These are phyloP conservation scores for Tillandsia leiboldiana DNA, from an alignment of 176 grass and related monocot species.

Conservation along the genomic window DNA sequence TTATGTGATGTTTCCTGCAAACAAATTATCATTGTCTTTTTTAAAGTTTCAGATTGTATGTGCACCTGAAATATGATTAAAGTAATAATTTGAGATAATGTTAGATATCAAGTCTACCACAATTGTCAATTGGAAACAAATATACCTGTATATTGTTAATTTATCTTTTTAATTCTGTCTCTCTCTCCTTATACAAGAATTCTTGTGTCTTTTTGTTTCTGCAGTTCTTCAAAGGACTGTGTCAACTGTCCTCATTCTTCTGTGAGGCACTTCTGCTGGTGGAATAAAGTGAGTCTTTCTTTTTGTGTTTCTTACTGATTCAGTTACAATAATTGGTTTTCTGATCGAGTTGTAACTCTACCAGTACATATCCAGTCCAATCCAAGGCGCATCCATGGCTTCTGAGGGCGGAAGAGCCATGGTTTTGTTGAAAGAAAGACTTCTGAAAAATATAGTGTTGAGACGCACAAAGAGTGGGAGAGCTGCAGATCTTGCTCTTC, in stretches of 20 bases:
- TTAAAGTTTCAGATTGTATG: not conserved
- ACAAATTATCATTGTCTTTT: not conserved
- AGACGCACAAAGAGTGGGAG: conserved; percentile 83
- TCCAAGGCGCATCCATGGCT: conserved; percentile 33
- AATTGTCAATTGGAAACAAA: not conserved
- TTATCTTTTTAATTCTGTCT: too few species aligned
- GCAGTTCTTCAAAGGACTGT: conserved; percentile 55
- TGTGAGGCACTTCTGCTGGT: conserved; percentile 96
- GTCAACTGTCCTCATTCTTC: conserved; percentile 63
- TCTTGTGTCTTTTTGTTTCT: conserved; percentile 3
- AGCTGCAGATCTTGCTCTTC: conserved; percentile 91
- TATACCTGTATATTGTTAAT: too few species aligned
- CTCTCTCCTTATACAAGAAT: not conserved
- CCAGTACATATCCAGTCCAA: conserved; percentile 68
- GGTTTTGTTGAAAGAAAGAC: conserved; percentile 67
- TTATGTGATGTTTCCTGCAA: not conserved
- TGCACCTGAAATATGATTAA: not conserved
- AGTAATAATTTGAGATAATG: too few species aligned
- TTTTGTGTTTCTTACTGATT: not conserved
- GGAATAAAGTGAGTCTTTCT: conserved; percentile 64
- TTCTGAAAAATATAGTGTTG: conserved; percentile 81
- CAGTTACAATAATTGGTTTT: not conserved
- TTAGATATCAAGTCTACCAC: too few species aligned
- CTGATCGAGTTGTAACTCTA: conserved; percentile 23
- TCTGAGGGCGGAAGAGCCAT: conserved; percentile 43